Percentiles rank a stretch among this genome's conserved stretches.
These are phyloP conservation scores for Dictyostelium intermedium DNA, from an alignment of 78 protist species.

Conservation along the genomic window DNA sequence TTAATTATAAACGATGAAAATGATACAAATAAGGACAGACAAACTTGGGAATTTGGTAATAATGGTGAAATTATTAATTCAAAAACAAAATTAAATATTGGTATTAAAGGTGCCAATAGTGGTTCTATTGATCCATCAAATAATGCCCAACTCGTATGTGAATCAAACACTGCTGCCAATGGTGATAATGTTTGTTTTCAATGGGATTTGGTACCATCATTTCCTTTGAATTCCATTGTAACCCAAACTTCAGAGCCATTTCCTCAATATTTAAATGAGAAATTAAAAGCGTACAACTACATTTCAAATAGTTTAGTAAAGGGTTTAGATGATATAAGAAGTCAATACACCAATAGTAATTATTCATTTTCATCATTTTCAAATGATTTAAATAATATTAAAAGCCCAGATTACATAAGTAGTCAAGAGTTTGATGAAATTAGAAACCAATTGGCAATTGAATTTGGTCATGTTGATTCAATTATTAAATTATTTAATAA, in stretches of 20 bases:
- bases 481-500: background rate
- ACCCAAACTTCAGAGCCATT: background rate
- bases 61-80: background rate
- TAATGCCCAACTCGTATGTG: background rate
- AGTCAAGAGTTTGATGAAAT: background rate
- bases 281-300: background rate
- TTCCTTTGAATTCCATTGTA: background rate
- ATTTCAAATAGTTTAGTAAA: too few relatives aligned
- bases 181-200: background rate
- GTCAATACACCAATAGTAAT: background rate
- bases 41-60: background rate
- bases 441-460: background rate
- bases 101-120: background rate
- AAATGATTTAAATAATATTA: background rate
- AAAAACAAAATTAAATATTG: background rate
- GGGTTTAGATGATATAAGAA: background rate
- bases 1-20: too few relatives aligned
- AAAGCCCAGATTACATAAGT: background rate
- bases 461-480: background rate
- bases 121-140: background rate
- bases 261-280: background rate
- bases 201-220: slow-evolving; percentile 2
- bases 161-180: background rate
- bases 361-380: background rate
- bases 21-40: background rate